phyloP scores from a whole-genome alignment of 192 early-diverging fungal genomes.

The Lobosporangium transversale region DNA sequence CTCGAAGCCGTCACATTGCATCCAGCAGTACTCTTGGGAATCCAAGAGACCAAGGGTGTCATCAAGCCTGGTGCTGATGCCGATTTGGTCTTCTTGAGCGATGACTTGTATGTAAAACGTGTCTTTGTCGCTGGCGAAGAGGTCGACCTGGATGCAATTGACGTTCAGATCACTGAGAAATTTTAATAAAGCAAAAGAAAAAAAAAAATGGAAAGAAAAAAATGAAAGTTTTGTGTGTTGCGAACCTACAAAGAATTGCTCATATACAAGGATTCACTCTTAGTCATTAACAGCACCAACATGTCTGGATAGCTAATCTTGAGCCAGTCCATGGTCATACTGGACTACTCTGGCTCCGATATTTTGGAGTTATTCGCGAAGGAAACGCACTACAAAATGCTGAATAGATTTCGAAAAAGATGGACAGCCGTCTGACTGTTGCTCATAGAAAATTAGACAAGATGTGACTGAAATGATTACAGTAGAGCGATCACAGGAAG shows the following conservation, averaged over 20 bases:
- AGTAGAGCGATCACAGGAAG: not conserved
- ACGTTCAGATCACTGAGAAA: conserved; percentile 47
- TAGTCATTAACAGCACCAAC: not conserved
- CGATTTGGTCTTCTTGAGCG: conserved; percentile 78
- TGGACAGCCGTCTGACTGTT: not conserved
- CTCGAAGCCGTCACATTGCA: conserved; percentile 83
- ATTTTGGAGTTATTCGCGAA: not conserved
- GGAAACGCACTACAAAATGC: not conserved
- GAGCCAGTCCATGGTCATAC: not conserved
- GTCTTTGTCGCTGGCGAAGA: conserved; percentile 79
- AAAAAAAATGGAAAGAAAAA: not conserved
- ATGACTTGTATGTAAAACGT: conserved; percentile 69
- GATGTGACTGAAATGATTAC: conserved; percentile 2
- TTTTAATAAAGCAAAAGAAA: conserved; percentile 8
- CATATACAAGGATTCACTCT: not conserved
- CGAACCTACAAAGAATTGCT: not conserved
- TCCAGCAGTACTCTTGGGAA: conserved; percentile 79
- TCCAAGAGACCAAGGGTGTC: conserved; percentile 76
- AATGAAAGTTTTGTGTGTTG: not conserved
- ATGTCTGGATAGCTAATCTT: not conserved
- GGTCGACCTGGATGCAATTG: conserved; percentile 54
- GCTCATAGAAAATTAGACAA: not conserved
- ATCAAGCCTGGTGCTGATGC: conserved; percentile 79
- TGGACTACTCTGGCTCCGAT: not conserved
- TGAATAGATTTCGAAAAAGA: conserved; percentile 2